These are phyloP conservation scores for Phylloporus arenicola DNA, from an alignment of 768 basidiomycete genomes.

Conservation along the genomic window DNA sequence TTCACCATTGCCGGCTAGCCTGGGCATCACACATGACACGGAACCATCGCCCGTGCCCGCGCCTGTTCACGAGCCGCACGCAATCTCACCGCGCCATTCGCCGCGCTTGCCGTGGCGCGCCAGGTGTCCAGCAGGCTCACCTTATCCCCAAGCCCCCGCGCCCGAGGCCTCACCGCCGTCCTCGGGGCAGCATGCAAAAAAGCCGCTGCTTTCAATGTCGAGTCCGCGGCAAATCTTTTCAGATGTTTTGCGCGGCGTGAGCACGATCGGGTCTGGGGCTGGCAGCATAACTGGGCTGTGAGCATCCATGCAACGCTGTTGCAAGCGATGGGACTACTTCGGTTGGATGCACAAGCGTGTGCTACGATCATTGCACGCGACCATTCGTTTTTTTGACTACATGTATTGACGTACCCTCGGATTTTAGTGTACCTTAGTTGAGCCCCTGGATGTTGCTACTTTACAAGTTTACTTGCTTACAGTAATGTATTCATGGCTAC, in stretches of 20 bases:
- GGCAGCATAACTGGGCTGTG: slow-evolving; percentile 2
- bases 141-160: not conserved
- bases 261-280: slow-evolving; percentile 25
- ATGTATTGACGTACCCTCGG: not conserved
- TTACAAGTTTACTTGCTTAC: not conserved
- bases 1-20: too few species aligned
- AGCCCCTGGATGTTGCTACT: not conserved
- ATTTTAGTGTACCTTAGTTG: not conserved
- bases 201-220: slow-evolving; percentile 4
- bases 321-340: too few species aligned
- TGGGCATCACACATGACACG: too few species aligned
- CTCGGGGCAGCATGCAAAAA: slow-evolving; percentile 11
- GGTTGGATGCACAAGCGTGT: not conserved
- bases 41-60: not conserved
- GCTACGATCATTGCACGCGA: not conserved
- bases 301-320: not conserved
- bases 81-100: slow-evolving; percentile 1
- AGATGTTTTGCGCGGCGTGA: slow-evolving; percentile 42
- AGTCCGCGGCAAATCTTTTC: slow-evolving; percentile 23
- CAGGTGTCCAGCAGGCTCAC: slow-evolving; percentile 5
- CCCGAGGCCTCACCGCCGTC: not conserved
- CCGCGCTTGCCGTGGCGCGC: slow-evolving; percentile 11
- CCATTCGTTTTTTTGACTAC: not conserved
- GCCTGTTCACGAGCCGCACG: not conserved
- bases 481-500: not conserved